A percentile compares a stretch with the other conserved stretches of the same genome.
Evolutionary conservation across 352 stramenopile genomes (phyloP).

Genomic region (Globisporangium orthogonon): DNA sequence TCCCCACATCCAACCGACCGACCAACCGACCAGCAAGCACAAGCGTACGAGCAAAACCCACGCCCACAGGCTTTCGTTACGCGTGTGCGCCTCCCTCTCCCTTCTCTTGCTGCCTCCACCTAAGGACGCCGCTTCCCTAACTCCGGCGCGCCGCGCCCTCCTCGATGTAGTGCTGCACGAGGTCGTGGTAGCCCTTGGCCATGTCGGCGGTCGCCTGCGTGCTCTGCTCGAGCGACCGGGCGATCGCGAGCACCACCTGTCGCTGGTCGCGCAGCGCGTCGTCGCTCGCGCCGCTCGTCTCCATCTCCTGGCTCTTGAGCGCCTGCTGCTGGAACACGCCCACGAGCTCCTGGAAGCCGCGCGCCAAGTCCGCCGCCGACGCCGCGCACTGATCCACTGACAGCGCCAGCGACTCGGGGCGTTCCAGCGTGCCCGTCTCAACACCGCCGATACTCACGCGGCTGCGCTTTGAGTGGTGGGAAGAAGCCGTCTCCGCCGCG

Average conservation of each 20-base stretch:
- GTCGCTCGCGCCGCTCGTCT: slow-evolving; percentile 9
- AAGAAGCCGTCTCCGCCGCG: no score
- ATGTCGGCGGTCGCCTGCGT: slow-evolving; percentile 36
- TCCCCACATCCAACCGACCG: no score
- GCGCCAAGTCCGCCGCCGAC: slow-evolving; percentile 35
- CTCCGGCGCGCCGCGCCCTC: slow-evolving; percentile 8
- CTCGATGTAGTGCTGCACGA: slow-evolving; percentile 25
- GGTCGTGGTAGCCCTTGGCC: slow-evolving; percentile 32
- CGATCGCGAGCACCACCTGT: slow-evolving; percentile 31
- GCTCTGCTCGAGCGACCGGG: slow-evolving; percentile 35
- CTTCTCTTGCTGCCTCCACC: not conserved
- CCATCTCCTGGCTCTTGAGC: slow-evolving; percentile 14
- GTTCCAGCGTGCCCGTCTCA: not conserved
- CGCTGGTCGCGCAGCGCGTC: slow-evolving; percentile 16
- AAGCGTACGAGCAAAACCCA: no score
- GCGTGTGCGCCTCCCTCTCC: no score
- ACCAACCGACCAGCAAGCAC: no score
- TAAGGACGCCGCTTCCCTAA: no score
- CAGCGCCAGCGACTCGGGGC: slow-evolving; percentile 16
- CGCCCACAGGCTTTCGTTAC: no score
- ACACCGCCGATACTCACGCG: no score
- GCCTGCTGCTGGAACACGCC: slow-evolving; percentile 28
- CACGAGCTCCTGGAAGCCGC: slow-evolving; percentile 36
- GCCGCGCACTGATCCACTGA: slow-evolving; percentile 47
- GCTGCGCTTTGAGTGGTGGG: no score